Base-by-base conservation (phyloP, 345 rosid species). In the Aurinia saxatilis region DNA sequence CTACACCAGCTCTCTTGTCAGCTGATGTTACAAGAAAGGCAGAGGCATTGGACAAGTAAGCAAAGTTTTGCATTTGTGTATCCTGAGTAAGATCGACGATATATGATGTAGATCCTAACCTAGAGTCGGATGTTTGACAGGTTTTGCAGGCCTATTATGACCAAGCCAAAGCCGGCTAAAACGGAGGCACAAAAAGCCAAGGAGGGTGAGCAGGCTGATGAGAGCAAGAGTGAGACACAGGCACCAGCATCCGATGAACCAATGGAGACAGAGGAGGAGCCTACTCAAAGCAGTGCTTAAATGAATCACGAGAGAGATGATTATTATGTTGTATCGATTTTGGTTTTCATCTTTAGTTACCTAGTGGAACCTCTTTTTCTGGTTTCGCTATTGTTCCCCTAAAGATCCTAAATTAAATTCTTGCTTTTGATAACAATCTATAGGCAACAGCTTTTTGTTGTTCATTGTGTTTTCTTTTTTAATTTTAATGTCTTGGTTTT, bases 111-210 rank as follows among this genome's bases (percentile, higher is more conserved):
- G 53, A 16, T n/a, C 12, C 1, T 48, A 4, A 56, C 49, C 13
- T 35, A 11, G 17, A 4, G 27, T 50, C 65, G 71, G 12, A 35
- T 46, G 57, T 6, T n/a, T 58, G 35, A 8, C 71, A 92, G 98
- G 83, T 57, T 82, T 23, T 85, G 97, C 81, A 81, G 90, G 75
- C 99, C 97, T 8, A 73, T 90, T 67, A 93, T 93, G 99, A 93
- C 82, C 10, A 93, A 87, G 60, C 91, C 91, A 10, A 93, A 87
- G 65, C 99, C 97, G 5, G 75, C 82, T 21, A 89, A 92, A 70
- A 81, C 91, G 13, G 95, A 84, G 62, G 58, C 78, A 52, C 84
- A 90, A 0, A 66, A 80, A 8, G 63, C 82, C 29, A 85, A 87
- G 34, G 62, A 17, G 48, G 35, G 27, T 18, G 63, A 66, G 39